Base-by-base conservation (phyloP, 768 basidiomycete species). In the Mycena pura region DNA sequence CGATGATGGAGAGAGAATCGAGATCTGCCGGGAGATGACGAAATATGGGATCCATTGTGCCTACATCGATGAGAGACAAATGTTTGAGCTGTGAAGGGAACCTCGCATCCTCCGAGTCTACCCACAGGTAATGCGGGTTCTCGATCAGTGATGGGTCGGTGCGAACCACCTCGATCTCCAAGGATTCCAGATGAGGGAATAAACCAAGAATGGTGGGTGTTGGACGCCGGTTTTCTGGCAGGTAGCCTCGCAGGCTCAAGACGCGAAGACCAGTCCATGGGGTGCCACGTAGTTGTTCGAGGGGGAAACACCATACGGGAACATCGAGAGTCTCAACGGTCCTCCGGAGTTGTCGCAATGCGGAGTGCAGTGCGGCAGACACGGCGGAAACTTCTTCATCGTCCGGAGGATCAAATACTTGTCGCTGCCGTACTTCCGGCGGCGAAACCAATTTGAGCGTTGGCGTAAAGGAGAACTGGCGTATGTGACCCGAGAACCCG, bases 321-420 rank as follows among this genome's bases (percentile, higher is more conserved):
- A 44, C 43, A 44, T 44, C 43, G 43, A 44, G 43, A 44, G 43
- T 44, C 43, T 44, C 43, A 44, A 44, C 43, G 43, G 43, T 44
- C 43, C 43, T 44, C 43, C 25, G 22, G 43, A 44, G 43, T 25
- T 44, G 43, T 44, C 43, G 43, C 43, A 44, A 22, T 22, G 43
- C 25, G 43, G 43, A 44, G 43, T 44, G 43, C 43, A 44, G 43
- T 44, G 43, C 43, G 43, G 43, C 43, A 44, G 43, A 44, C 43
- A 44, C 43, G 43, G 43, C 43, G 43, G 19, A 44, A 44, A 44
- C 43, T 44, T 44, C 43, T 44, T 44, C 21, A 44, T 44, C 43
- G 22, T 44, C 43, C 21, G 43, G 43, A 44, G 22, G 43, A 44
- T 44, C 43, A 44, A 44, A 44, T 44, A 44, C 43, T 22, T 44